These are phyloP conservation scores for Echria macrotheca DNA, from an alignment of 495 filamentous ascomycete genomes.

Conservation along the genomic window DNA sequence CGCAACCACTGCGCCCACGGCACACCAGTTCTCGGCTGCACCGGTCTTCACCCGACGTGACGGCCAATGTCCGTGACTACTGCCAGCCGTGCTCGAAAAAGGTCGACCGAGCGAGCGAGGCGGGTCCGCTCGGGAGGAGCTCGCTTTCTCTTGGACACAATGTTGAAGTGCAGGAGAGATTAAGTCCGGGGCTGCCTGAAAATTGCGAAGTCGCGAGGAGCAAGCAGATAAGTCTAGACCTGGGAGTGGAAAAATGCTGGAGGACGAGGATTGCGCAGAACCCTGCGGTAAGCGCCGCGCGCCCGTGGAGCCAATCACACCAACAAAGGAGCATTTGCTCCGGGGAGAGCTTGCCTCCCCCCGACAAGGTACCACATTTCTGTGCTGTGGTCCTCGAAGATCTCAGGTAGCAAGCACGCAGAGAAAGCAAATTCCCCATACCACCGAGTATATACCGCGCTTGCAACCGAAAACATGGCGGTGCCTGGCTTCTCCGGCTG, in stretches of 20 bases:
- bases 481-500: slow-evolving; percentile 12
- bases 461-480: slow-evolving; percentile 27
- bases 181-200: too few species aligned
- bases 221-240: background rate
- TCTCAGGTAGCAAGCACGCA: slow-evolving; percentile 24
- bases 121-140: too few species aligned
- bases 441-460: slow-evolving; percentile 22
- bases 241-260: background rate
- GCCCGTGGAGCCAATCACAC: slow-evolving; percentile 29
- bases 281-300: slow-evolving; percentile 30
- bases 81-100: too few species aligned
- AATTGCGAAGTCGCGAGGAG: too few species aligned
- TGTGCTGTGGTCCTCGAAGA: slow-evolving; percentile 21
- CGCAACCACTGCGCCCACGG: too few species aligned
- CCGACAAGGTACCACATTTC: slow-evolving; percentile 24
- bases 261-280: background rate
- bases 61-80: too few species aligned
- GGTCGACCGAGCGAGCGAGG: too few species aligned
- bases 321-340: slow-evolving; percentile 31
- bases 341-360: slow-evolving; percentile 23
- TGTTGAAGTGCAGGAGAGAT: too few species aligned
- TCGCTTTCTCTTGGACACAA: too few species aligned
- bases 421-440: slow-evolving; percentile 15
- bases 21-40: too few species aligned
- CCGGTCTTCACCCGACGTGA: too few species aligned